Conservation (phyloP, 305 asterid species). For the Stenogyne calaminthoides region DNA sequence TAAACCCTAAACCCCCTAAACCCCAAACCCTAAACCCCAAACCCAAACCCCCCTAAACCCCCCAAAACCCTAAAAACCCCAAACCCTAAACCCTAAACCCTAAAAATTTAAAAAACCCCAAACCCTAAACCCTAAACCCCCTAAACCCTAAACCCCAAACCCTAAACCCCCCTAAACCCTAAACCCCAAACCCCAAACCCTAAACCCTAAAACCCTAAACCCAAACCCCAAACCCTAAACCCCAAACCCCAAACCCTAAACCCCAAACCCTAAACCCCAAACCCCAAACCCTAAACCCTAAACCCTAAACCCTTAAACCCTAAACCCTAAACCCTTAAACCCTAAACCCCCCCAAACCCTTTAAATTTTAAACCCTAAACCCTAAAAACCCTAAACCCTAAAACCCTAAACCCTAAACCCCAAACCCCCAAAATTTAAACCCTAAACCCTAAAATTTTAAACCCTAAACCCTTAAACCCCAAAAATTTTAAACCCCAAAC, state of each 20-base stretch:
- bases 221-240: slow-evolving; percentile 18
- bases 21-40: slow-evolving; percentile 7
- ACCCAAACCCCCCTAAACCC: background rate
- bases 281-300: slow-evolving; percentile 28
- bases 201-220: slow-evolving; percentile 19
- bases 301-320: background rate
- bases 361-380: slow-evolving; percentile 13
- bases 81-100: background rate
- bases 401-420: slow-evolving; percentile 25
- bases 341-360: slow-evolving; percentile 29
- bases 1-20: slow-evolving; percentile 18
- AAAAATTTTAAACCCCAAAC: slow-evolving; percentile 16
- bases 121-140: slow-evolving; percentile 20
- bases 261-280: background rate
- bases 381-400: slow-evolving; percentile 21
- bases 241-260: slow-evolving; percentile 23
- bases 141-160: background rate
- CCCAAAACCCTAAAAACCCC: background rate
- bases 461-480: background rate
- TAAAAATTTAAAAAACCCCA: background rate
- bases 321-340: slow-evolving; percentile 16
- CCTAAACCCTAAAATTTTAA: slow-evolving; percentile 27
- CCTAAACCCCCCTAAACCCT: background rate
- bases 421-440: slow-evolving; percentile 19
- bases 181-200: slow-evolving; percentile 19